Conservation (phyloP, 2,329 filamentous ascomycete species). For the Clarireedia paspali region DNA sequence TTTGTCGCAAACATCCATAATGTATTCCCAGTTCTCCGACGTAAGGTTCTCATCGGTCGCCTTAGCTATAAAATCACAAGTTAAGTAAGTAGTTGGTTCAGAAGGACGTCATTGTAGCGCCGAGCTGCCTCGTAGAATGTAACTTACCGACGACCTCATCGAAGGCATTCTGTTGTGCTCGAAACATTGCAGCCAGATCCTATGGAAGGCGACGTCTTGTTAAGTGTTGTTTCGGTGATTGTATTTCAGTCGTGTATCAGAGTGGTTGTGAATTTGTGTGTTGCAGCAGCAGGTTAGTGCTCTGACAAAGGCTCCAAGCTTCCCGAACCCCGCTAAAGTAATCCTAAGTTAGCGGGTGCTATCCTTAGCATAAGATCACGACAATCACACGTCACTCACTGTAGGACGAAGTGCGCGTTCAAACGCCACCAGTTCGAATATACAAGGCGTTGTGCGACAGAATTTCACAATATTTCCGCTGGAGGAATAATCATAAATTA, state of each 20-base stretch:
- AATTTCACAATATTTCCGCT: too few relatives aligned
- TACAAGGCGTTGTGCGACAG: not conserved
- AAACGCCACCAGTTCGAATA: not conserved
- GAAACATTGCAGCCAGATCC: conserved; percentile 40
- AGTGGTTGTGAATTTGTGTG: not conserved
- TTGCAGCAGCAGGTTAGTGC: not conserved
- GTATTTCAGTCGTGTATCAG: not conserved
- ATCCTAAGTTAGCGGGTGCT: too few relatives aligned
- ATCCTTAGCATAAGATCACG: not conserved
- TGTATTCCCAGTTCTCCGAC: conserved; percentile 59
- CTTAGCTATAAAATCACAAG: conserved; percentile 44
- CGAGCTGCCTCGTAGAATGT: not conserved
- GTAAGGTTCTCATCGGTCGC: conserved; percentile 96
- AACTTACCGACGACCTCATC: conserved; percentile 61
- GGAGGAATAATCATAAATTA: too few relatives aligned
- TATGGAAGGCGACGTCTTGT: not conserved
- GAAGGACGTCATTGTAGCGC: too few relatives aligned
- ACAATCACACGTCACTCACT: not conserved
- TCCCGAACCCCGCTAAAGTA: conserved; percentile 3
- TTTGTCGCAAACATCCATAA: conserved; percentile 37
- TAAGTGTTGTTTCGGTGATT: not conserved
- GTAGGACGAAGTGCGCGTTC: not conserved
- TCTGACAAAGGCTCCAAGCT: not conserved
- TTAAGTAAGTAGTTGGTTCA: conserved; percentile 12
- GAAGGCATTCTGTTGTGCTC: conserved; percentile 58